Conservation (phyloP, 176 grass and related monocot genomes). For the Secale cereale region DNA sequence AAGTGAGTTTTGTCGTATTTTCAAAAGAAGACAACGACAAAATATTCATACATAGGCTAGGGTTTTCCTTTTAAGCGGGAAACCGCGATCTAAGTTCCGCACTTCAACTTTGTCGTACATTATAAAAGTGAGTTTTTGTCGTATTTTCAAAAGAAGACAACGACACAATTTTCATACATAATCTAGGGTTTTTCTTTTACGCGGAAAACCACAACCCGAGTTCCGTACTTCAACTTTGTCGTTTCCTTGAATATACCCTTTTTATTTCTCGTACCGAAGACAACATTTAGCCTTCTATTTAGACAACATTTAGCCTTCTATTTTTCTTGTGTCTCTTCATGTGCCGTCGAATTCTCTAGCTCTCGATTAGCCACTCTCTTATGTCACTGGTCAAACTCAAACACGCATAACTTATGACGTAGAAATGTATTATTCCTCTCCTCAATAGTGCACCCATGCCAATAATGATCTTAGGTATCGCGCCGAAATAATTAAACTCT, state of each 20-base stretch:
- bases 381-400: background rate
- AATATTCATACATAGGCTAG: accelerated
- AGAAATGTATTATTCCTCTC: background rate
- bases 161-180: too few species aligned
- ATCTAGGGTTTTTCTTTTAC: background rate
- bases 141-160: background rate
- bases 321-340: background rate
- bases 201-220: background rate
- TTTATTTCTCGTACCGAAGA: background rate
- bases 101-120: too few species aligned
- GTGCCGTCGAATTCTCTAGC: background rate
- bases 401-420: background rate
- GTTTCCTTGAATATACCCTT: background rate
- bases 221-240: background rate
- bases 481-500: background rate
- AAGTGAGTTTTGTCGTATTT: background rate
- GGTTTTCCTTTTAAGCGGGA: background rate
- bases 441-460: background rate
- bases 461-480: background rate
- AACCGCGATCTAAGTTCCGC: background rate
- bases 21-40: background rate
- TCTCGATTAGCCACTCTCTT: background rate
- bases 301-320: background rate
- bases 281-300: too few species aligned
- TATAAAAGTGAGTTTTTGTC: too few species aligned